Base-by-base conservation (phyloP, 2,329 filamentous ascomycete genomes). In the Cercospora zeina region DNA sequence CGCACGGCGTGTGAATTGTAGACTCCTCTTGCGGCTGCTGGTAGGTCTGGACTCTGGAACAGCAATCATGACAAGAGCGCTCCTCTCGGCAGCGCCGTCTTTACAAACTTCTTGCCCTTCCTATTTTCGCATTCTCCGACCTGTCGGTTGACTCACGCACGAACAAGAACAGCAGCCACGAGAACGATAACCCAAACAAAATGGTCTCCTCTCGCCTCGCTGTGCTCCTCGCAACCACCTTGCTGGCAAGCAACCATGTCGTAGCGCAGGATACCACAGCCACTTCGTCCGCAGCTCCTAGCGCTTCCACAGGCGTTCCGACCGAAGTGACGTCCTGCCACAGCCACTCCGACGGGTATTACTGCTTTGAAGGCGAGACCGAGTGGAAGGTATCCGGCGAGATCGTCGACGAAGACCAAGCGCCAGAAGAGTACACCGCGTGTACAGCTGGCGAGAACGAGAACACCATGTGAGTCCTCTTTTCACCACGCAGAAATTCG, bases 381-480 rank as follows among this genome's bases (percentile, higher is more conserved):
- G 56, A 59, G n/a, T 59, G 56, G 56, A 45, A 59, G 16, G 33
- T 59, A 7, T 51, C 56, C n/a, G 51, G 24, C 21, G 56, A 51
- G 31, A 36, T 51, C 36, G 56, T 13, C 24, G 45, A 57, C 30
- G 24, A 19, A n/a, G 54, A 45, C 36, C n/a, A 45, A 13, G 54
- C 37, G 1, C 54, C 54, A 21, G 54, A 57, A 16, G 39, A 47
- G 3, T 57, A 57, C n/a, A 57, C n/a, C 0, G 24, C 21, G 3
- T 57, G 54, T 27, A 16, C 19, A 11, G 54, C 54, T 5, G 54
- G 36, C 33, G 33, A 10, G 36, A 45, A 56, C 14, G 21, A 13
- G n/a, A 37, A 57, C 11, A 45, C 54, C 9, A 57, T 55, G 53
- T 55, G 16, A 54, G 53, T 1, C 11, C 36, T 6, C 36, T 27